A percentile compares a stretch with the other conserved stretches of the same genome.
These are phyloP conservation scores for Mortierella polycephala DNA, from an alignment of 371 early-diverging fungal genomes.

Conservation along the genomic window DNA sequence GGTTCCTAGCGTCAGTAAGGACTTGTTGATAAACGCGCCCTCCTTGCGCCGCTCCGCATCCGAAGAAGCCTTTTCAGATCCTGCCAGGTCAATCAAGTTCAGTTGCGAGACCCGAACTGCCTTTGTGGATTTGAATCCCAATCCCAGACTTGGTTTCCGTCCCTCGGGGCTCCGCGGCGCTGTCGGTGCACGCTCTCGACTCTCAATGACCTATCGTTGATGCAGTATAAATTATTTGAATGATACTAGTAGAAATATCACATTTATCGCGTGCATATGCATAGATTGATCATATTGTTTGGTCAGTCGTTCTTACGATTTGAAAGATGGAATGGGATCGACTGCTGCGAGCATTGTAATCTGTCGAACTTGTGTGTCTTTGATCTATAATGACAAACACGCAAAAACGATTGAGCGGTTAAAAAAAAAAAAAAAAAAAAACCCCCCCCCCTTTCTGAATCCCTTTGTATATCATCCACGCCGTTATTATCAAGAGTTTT, in stretches of 20 bases:
- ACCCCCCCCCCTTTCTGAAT: no score
- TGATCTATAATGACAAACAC: slow-evolving; percentile 25
- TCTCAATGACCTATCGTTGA: slow-evolving; percentile 61
- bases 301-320: slow-evolving; percentile 23
- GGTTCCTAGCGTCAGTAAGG: slow-evolving; percentile 85
- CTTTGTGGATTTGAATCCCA: slow-evolving; percentile 58
- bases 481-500: no score
- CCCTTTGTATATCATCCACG: no score
- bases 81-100: slow-evolving; percentile 95
- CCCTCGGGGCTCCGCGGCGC: slow-evolving; percentile 51
- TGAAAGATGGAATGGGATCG: slow-evolving; percentile 57
- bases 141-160: slow-evolving; percentile 27
- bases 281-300: no score
- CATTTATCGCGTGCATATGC: no score
- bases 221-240: no score
- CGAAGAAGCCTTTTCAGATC: slow-evolving; percentile 90
- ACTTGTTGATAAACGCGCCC: slow-evolving; percentile 95
- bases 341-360: slow-evolving; percentile 56
- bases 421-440: no score
- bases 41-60: slow-evolving; percentile 88
- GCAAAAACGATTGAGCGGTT: no score
- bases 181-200: slow-evolving; percentile 57
- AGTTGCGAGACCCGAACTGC: slow-evolving; percentile 78
- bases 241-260: no score
- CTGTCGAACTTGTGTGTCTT: slow-evolving; percentile 55